phyloP scores from a whole-genome alignment of 306 rosid genomes.

The Acmispon strigosus region DNA sequence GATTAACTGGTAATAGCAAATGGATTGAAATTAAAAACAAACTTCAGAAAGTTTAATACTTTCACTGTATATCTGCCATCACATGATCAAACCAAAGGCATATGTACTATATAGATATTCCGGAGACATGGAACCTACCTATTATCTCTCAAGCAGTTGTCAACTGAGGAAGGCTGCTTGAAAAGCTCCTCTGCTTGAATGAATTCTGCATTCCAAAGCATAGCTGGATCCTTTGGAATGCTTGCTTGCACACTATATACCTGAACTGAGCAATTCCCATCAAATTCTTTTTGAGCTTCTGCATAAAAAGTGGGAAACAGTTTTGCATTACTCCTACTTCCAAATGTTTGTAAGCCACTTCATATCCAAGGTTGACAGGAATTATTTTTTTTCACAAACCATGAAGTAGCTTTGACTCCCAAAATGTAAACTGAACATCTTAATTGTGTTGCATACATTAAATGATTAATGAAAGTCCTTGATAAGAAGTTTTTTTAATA shows the following conservation, averaged over 20 bases:
- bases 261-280: conserved; percentile 71
- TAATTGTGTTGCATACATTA: neutral
- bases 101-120: neutral
- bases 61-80: neutral
- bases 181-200: conserved; percentile 92
- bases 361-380: neutral
- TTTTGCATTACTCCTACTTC: conserved; percentile 13
- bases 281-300: conserved; percentile 84
- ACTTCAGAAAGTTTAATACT: neutral
- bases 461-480: neutral
- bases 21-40: neutral
- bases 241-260: conserved; percentile 90
- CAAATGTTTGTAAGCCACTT: neutral
- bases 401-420: neutral
- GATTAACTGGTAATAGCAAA: neutral
- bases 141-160: conserved; percentile 92
- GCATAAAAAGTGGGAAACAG: conserved; percentile 32
- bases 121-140: conserved; percentile 35
- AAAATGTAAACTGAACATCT: neutral
- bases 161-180: conserved; percentile 60
- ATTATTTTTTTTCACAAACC: neutral
- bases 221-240: conserved; percentile 89
- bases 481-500: neutral
- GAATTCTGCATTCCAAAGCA: conserved; percentile 86
- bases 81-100: neutral